Evolutionary conservation across 768 basidiomycete species (phyloP).

Genomic region (Rhizopogon vesiculosus): DNA sequence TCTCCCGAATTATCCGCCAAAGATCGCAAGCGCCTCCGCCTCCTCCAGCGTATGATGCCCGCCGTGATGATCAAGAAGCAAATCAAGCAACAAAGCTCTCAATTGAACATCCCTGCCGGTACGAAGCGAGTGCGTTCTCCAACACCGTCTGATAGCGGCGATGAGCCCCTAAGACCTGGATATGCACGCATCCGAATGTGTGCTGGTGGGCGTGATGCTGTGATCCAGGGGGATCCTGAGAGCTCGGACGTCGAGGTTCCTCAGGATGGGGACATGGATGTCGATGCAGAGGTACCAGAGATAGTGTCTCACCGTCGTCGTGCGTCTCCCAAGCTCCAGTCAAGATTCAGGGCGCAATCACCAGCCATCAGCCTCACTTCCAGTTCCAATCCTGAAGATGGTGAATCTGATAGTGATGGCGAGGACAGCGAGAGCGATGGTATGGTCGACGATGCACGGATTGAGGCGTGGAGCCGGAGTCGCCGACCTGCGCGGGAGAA

Average conservation of each 20-base stretch:
- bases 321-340: background rate
- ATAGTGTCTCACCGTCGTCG: slow-evolving; percentile 9
- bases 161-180: slow-evolving; percentile 45
- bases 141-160: slow-evolving; percentile 24
- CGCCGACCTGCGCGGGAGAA: slow-evolving; percentile 28
- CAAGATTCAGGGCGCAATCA: background rate
- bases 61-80: slow-evolving; percentile 42
- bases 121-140: slow-evolving; percentile 1
- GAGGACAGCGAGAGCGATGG: slow-evolving; percentile 27
- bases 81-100: slow-evolving; percentile 6
- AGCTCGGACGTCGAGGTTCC: slow-evolving; percentile 40
- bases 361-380: slow-evolving; percentile 5
- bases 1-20: slow-evolving; percentile 16
- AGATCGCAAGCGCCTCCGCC: slow-evolving; percentile 33
- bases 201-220: slow-evolving; percentile 26
- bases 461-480: slow-evolving; percentile 21
- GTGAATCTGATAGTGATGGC: slow-evolving; percentile 20
- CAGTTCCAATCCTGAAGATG: slow-evolving; percentile 10
- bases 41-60: slow-evolving; percentile 49
- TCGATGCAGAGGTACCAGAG: slow-evolving; percentile 1
- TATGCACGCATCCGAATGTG: slow-evolving; percentile 40
- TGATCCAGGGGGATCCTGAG: slow-evolving; percentile 61
- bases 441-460: slow-evolving; percentile 25
- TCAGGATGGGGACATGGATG: slow-evolving; percentile 4
- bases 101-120: background rate